Evolutionary conservation across 805 yeast genomes (phyloP).

Genomic region (Myxozyma udenii): DNA sequence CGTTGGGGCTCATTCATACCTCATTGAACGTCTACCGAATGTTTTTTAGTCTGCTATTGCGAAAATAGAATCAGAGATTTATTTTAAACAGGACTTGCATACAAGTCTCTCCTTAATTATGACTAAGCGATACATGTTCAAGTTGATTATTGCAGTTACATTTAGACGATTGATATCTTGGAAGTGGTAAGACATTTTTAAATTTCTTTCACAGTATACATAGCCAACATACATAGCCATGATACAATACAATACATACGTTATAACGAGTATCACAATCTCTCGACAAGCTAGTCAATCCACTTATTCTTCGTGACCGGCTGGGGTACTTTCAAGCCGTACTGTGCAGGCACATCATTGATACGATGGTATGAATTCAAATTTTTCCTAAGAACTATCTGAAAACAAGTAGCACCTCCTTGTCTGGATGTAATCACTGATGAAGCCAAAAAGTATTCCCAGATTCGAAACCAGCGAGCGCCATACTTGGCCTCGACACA

Average conservation of each 20-base stretch:
- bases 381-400: slow-evolving; percentile 86
- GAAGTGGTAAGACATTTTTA: no score
- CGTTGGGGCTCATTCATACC: slow-evolving; percentile 90
- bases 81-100: no score
- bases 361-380: slow-evolving; percentile 79
- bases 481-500: slow-evolving; percentile 77
- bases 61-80: no score
- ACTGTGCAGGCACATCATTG: slow-evolving; percentile 74
- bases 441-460: slow-evolving; percentile 85
- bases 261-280: no score
- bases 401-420: slow-evolving; percentile 90
- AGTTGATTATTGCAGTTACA: no score
- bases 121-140: no score
- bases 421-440: slow-evolving; percentile 86
- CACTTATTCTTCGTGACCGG: slow-evolving; percentile 33
- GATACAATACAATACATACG: no score
- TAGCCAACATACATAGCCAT: no score
- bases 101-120: no score
- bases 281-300: slow-evolving; percentile 2
- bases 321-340: slow-evolving; percentile 55
- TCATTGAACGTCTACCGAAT: slow-evolving; percentile 87
- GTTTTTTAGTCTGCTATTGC: not conserved
- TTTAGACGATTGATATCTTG: no score
- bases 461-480: slow-evolving; percentile 83
- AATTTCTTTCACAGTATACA: no score